Percentiles rank a stretch among this genome's conserved stretches.
These are phyloP conservation scores for Thalassiosira delicatula DNA, from an alignment of 352 stramenopile species.

Conservation along the genomic window DNA sequence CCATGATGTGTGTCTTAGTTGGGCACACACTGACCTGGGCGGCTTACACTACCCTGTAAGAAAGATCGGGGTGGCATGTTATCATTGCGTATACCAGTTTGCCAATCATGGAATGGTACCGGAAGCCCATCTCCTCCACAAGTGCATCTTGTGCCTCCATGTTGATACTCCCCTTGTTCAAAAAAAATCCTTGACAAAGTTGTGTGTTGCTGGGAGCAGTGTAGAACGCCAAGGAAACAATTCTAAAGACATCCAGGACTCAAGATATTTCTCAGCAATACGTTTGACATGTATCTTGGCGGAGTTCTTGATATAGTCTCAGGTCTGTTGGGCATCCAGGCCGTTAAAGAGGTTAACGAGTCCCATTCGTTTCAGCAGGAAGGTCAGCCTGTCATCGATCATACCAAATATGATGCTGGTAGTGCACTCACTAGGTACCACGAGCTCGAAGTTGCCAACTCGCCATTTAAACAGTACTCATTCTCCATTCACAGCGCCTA, in stretches of 20 bases:
- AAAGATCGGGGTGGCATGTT: conserved; percentile 24
- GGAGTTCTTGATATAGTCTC: conserved; percentile 42
- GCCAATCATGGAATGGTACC: conserved; percentile 36
- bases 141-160: conserved; percentile 21
- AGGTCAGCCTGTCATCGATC: conserved; percentile 22
- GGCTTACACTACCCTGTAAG: background rate
- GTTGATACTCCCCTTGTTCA: background rate
- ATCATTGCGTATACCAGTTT: conserved; percentile 51
- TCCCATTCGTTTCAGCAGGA: conserved; percentile 32
- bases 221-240: background rate
- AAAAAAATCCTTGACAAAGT: background rate
- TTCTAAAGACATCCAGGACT: conserved; percentile 1
- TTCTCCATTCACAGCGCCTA: conserved; percentile 36
- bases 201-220: conserved; percentile 14
- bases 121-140: conserved; percentile 11
- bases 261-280: conserved; percentile 42
- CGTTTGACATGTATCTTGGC: conserved; percentile 28
- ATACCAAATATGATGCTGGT: conserved; percentile 27
- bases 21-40: conserved; percentile 7
- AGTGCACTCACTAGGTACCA: conserved; percentile 51
- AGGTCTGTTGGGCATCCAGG: conserved; percentile 46
- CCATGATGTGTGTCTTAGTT: background rate
- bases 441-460: conserved; percentile 67
- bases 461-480: conserved; percentile 56
- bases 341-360: conserved; percentile 44